phyloP scores from a whole-genome alignment of 257 asterid genomes.

The Jacaranda copaia region DNA sequence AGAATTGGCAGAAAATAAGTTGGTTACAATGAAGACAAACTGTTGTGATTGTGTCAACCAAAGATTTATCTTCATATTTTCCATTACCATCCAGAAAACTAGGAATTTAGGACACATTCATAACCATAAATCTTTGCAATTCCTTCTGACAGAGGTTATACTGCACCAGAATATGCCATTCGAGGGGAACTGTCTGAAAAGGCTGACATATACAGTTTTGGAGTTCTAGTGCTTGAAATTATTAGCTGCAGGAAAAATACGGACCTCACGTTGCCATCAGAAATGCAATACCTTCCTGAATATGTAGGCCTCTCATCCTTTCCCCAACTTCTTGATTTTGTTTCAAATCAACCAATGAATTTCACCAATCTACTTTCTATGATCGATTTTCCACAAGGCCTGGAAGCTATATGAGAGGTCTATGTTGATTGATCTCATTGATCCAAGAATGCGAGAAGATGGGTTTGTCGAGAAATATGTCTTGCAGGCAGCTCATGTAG shows the following conservation, averaged over 20 bases:
- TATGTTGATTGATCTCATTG: constrained; percentile 62
- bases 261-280: constrained; percentile 71
- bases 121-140: neutral
- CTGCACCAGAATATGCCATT: constrained; percentile 83
- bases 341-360: neutral
- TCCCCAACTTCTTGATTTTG: neutral
- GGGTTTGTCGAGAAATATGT: constrained; percentile 55
- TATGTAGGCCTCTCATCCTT: constrained; percentile 50
- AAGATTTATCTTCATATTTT: neutral
- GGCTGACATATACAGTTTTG: constrained; percentile 84
- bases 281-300: constrained; percentile 81
- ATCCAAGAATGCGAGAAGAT: constrained; percentile 59
- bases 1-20: neutral
- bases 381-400: constrained; percentile 49
- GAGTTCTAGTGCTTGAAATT: constrained; percentile 74
- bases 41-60: neutral
- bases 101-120: constrained; percentile 3
- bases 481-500: constrained; percentile 57
- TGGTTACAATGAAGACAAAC: neutral
- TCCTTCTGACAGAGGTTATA: constrained; percentile 62
- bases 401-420: constrained; percentile 79
- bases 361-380: constrained; percentile 1
- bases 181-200: constrained; percentile 81
- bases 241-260: constrained; percentile 74
- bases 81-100: too few species aligned